Conservation (phyloP, 768 basidiomycete species). For the Pleurotus tuoliensis region DNA sequence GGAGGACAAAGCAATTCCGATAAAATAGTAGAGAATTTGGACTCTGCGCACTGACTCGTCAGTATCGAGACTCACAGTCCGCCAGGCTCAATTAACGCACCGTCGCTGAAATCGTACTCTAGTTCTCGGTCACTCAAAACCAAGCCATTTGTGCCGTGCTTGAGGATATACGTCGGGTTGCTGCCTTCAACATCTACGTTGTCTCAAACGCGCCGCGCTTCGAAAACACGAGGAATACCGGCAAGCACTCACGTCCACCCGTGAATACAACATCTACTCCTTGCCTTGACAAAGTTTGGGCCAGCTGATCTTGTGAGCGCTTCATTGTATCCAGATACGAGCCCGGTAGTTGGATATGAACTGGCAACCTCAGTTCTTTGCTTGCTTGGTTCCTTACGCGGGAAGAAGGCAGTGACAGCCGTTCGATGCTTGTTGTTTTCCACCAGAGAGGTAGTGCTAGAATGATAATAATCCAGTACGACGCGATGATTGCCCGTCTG, state of each 20-base stretch:
- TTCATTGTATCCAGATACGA: slow-evolving; percentile 2
- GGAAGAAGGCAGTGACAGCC: slow-evolving; percentile 64
- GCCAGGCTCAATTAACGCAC: background rate
- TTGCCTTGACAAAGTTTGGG: slow-evolving; percentile 28
- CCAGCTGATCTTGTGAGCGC: slow-evolving; percentile 9
- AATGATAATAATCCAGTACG: slow-evolving; percentile 78
- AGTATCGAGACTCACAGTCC: background rate
- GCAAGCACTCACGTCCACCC: too few relatives aligned
- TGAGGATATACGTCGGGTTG: slow-evolving; percentile 18
- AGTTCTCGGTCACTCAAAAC: slow-evolving; percentile 25
- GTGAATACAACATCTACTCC: slow-evolving; percentile 31
- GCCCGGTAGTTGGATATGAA: slow-evolving; percentile 34
- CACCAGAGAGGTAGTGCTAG: slow-evolving; percentile 91
- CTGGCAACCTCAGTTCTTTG: slow-evolving; percentile 41
- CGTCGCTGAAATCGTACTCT: slow-evolving; percentile 22
- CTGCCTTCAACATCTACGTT: too few relatives aligned
- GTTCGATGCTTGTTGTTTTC: slow-evolving; percentile 86
- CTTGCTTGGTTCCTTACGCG: slow-evolving; percentile 52
- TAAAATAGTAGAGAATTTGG: slow-evolving; percentile 24
- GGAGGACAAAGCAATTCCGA: slow-evolving; percentile 36
- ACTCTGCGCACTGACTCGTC: slow-evolving; percentile 4
- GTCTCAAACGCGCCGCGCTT: too few relatives aligned
- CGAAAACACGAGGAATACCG: too few relatives aligned
- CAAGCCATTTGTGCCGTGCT: slow-evolving; percentile 11
- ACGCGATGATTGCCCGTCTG: slow-evolving; percentile 58